These are phyloP conservation scores for Pseudogymnoascus sp. DNA, from an alignment of 2,329 filamentous ascomycete species.

Conservation along the genomic window DNA sequence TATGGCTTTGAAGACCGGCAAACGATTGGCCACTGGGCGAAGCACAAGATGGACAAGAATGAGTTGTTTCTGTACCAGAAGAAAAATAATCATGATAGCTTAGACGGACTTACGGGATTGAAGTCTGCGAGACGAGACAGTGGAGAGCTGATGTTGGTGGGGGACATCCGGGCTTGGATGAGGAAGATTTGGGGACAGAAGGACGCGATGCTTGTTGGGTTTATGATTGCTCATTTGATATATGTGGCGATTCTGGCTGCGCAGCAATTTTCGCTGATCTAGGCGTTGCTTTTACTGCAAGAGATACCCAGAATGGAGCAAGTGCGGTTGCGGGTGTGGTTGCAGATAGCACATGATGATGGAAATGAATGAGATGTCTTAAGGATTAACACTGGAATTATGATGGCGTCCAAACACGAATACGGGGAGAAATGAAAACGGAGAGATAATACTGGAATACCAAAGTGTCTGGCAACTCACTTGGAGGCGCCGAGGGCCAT, in stretches of 20 bases:
- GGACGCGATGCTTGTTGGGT: constrained; percentile 11
- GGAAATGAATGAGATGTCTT: neutral
- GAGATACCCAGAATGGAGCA: neutral
- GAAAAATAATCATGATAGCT: constrained; percentile 44
- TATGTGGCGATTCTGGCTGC: neutral
- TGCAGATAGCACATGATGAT: neutral
- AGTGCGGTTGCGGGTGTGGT: neutral
- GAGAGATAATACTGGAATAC: neutral
- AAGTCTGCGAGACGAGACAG: constrained; percentile 41
- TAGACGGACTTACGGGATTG: constrained; percentile 53
- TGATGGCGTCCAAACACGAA: neutral
- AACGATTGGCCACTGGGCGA: constrained; percentile 46
- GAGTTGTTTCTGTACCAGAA: constrained; percentile 48
- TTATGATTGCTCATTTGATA: constrained; percentile 9
- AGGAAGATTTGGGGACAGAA: constrained; percentile 13
- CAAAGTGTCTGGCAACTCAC: neutral
- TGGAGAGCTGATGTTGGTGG: constrained; percentile 40
- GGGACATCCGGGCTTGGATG: constrained; percentile 26
- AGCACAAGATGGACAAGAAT: constrained; percentile 41
- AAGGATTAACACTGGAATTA: neutral
- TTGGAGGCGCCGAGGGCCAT: neutral
- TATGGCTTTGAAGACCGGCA: constrained; percentile 44
- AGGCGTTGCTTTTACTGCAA: too few species aligned
- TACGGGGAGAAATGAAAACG: neutral
- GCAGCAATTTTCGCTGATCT: neutral